Conservation (phyloP, 306 rosid species). For the Gastrolobium bilobum region DNA sequence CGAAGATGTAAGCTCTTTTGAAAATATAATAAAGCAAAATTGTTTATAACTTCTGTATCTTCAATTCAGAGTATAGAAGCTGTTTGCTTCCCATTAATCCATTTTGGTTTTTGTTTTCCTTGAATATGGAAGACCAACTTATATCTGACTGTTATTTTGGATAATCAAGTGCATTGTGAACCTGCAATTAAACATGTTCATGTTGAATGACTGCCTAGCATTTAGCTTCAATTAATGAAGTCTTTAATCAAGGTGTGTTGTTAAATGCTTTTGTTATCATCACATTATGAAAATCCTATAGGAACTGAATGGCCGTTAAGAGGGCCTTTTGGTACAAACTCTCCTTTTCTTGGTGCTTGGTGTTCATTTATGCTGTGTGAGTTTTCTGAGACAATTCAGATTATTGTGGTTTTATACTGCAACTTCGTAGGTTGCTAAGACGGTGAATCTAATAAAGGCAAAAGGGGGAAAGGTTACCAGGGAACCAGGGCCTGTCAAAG, state of each 20-base stretch:
- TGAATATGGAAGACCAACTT: not conserved
- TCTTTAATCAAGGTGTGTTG: not conserved
- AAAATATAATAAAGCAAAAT: slow-evolving; percentile 5
- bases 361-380: slow-evolving; percentile 5
- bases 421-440: slow-evolving; percentile 69
- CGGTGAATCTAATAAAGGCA: slow-evolving; percentile 76
- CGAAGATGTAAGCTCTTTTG: slow-evolving; percentile 80
- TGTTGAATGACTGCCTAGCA: not conserved
- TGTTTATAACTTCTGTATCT: not conserved
- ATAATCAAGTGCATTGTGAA: not conserved
- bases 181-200: slow-evolving; percentile 1
- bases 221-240: slow-evolving; percentile 5
- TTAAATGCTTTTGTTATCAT: not conserved
- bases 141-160: slow-evolving; percentile 9
- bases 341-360: not conserved
- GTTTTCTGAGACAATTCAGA: slow-evolving; percentile 8
- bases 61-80: not conserved
- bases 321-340: slow-evolving; percentile 3
- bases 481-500: slow-evolving; percentile 82
- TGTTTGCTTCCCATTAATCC: not conserved
- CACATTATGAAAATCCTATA: not conserved
- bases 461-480: slow-evolving; percentile 84
- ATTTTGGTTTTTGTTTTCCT: not conserved
- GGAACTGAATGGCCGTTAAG: not conserved
- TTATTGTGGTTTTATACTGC: slow-evolving; percentile 16